A percentile compares a stretch with the other conserved stretches of the same genome.
Conservation (phyloP, 2,329 filamentous ascomycete species). For the Fusarium tanahbumbuense region DNA sequence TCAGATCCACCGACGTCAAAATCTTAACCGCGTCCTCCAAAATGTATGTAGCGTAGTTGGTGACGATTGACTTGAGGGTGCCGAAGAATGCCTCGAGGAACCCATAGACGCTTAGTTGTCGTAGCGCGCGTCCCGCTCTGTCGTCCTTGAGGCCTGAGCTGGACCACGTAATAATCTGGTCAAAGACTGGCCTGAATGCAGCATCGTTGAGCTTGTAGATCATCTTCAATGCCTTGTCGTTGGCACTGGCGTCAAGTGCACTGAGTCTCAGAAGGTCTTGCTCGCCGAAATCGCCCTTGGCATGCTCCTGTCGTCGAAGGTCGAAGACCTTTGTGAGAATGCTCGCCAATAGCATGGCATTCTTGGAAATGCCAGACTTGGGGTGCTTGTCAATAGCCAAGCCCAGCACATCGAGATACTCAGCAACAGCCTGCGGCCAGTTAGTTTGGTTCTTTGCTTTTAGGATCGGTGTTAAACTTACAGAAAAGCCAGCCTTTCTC, state of each 20-base stretch:
- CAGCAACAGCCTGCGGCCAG: constrained; percentile 67
- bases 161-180: constrained; percentile 86
- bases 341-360: constrained; percentile 74
- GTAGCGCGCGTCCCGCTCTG: constrained; percentile 65
- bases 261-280: constrained; percentile 61
- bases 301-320: constrained; percentile 68
- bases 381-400: constrained; percentile 79
- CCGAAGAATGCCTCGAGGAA: constrained; percentile 86
- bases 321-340: constrained; percentile 72
- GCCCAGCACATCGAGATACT: constrained; percentile 77
- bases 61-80: constrained; percentile 92
- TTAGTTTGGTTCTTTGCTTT: constrained; percentile 46
- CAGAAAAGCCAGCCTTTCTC: constrained; percentile 69
- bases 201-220: constrained; percentile 97
- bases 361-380: constrained; percentile 83
- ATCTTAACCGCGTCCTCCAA: constrained; percentile 78
- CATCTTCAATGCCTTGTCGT: constrained; percentile 84
- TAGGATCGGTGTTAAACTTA: constrained; percentile 56
- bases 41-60: constrained; percentile 87
- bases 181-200: constrained; percentile 91
- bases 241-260: constrained; percentile 72
- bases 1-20: constrained; percentile 65
- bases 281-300: constrained; percentile 60
- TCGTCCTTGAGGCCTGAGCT: constrained; percentile 71
- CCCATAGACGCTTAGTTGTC: constrained; percentile 81